Base-by-base conservation (phyloP, 768 basidiomycete species). In the Strobilomyces confusus region DNA sequence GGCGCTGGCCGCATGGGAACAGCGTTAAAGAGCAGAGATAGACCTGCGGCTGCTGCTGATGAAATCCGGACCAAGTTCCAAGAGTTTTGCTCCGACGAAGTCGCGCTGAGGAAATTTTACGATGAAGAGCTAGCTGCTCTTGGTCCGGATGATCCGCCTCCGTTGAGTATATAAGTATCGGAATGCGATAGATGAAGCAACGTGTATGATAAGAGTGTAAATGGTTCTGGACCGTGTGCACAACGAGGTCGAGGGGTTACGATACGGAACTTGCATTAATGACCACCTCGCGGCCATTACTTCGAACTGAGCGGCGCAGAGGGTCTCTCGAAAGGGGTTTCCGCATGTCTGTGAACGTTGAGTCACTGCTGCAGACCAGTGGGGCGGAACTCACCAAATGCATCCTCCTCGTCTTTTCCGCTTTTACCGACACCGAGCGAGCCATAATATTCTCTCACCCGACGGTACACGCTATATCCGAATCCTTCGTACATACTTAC, bases 401-500 rank as follows among this genome's bases (percentile, higher is more conserved):
- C 92, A 67, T 95, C 90, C 62, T 94, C 92, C 62, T 94, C 89
- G 55, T 90, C 87, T 65, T 81, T 78, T 13, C 82, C 84, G n/a
- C 83, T 83, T 59, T 83, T 84, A 20, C 91, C 92, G 45, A 80
- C 64, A 2, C 87, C 87, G n/a, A 91, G 69, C 57, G 75, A 82
- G 17, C 86, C 85, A 69, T 94, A 94, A 73, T 94, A 99, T 69
- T 93, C 92, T 56, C 84, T 80, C 46, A 99, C 95, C 56, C 92
- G 73, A 25, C 93, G 76, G 71, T 88, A 98, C 13, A 98, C 92
- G 63, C 88, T 92, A 63, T 99, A 99, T 12, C 92, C 95, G 65
- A 98, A 74, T 37, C 83, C 79, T 67, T 98, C 92, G 64, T 98
- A 98, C 87, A 99, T 88, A 19, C 75, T 77, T 54, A 95, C 90